phyloP scores from a whole-genome alignment of 2,329 filamentous ascomycete genomes.

The Coniochaeta prunicola region DNA sequence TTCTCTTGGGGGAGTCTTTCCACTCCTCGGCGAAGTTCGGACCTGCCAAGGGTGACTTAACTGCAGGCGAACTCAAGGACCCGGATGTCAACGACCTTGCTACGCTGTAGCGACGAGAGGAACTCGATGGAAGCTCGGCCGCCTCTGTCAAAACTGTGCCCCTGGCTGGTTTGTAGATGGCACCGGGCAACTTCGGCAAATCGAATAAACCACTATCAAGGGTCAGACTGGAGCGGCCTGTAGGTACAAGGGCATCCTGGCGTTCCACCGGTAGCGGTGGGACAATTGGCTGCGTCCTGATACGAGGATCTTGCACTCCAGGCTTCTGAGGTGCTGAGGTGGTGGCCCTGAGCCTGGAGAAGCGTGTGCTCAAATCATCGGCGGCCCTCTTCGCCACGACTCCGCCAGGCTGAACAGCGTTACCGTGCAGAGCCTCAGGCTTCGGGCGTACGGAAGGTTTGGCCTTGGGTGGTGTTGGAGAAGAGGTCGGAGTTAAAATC shows the following conservation, averaged over 20 bases:
- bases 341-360: slow-evolving; percentile 41
- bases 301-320: slow-evolving; percentile 43
- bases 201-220: slow-evolving; percentile 45
- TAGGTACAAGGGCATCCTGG: background rate
- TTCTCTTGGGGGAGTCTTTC: slow-evolving; percentile 26
- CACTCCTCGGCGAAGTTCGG: background rate
- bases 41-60: slow-evolving; percentile 8
- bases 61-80: slow-evolving; percentile 13
- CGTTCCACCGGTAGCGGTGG: slow-evolving; percentile 17
- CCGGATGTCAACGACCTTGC: slow-evolving; percentile 44
- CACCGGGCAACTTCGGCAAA: slow-evolving; percentile 64
- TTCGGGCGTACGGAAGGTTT: slow-evolving; percentile 56
- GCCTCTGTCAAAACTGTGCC: slow-evolving; percentile 61
- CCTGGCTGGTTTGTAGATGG: slow-evolving; percentile 71
- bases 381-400: slow-evolving; percentile 21
- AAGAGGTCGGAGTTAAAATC: slow-evolving; percentile 11
- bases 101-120: slow-evolving; percentile 54
- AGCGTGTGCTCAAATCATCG: slow-evolving; percentile 47
- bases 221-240: slow-evolving; percentile 26
- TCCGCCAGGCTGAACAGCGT: slow-evolving; percentile 38
- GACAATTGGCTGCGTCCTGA: slow-evolving; percentile 38
- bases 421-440: slow-evolving; percentile 58
- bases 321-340: background rate
- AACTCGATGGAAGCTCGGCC: slow-evolving; percentile 58
- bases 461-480: slow-evolving; percentile 19